A percentile compares a stretch with the other conserved stretches of the same genome.
phyloP scores from a whole-genome alignment of 2,329 filamentous ascomycete species.

The Cordyceps farinosa region DNA sequence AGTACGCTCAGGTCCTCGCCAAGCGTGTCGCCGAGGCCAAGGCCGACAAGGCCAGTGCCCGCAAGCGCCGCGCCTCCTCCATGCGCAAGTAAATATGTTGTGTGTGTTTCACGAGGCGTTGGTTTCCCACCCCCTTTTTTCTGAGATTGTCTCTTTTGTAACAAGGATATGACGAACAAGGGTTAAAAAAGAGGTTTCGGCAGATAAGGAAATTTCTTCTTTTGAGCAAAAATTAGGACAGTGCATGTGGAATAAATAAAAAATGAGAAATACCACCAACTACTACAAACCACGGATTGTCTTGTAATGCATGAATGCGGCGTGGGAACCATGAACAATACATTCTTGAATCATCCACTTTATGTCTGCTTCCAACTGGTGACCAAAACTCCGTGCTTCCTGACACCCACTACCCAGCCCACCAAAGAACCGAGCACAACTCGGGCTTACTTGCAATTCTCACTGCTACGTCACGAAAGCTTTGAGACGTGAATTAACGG shows the following conservation, averaged over 20 bases:
- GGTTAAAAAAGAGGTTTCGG: slow-evolving; percentile 18
- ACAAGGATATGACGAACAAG: slow-evolving; percentile 1
- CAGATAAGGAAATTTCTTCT: slow-evolving; percentile 22
- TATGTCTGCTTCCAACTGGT: background rate
- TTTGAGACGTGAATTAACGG: background rate
- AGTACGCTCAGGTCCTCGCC: slow-evolving; percentile 93
- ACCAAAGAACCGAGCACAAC: no score
- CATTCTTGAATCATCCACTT: slow-evolving; percentile 25
- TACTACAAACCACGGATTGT: background rate
- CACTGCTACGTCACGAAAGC: background rate
- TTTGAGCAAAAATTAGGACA: slow-evolving; percentile 2
- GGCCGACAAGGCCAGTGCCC: slow-evolving; percentile 85
- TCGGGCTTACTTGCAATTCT: background rate
- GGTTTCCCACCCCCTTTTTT: slow-evolving; percentile 17
- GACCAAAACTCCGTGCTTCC: background rate
- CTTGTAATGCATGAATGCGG: slow-evolving; percentile 23
- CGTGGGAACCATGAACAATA: slow-evolving; percentile 32
- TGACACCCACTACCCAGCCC: background rate
- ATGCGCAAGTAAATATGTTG: slow-evolving; percentile 73
- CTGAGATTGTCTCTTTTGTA: slow-evolving; percentile 11
- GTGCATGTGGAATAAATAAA: slow-evolving; percentile 8
- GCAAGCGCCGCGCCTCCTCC: slow-evolving; percentile 95
- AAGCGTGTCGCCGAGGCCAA: slow-evolving; percentile 98
- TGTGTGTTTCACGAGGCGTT: slow-evolving; percentile 24
- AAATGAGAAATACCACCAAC: slow-evolving; percentile 11